A percentile compares a stretch with the other conserved stretches of the same genome.
phyloP scores from a whole-genome alignment of 1,284 basidiomycete species.

The Ceratobasidium sp. region DNA sequence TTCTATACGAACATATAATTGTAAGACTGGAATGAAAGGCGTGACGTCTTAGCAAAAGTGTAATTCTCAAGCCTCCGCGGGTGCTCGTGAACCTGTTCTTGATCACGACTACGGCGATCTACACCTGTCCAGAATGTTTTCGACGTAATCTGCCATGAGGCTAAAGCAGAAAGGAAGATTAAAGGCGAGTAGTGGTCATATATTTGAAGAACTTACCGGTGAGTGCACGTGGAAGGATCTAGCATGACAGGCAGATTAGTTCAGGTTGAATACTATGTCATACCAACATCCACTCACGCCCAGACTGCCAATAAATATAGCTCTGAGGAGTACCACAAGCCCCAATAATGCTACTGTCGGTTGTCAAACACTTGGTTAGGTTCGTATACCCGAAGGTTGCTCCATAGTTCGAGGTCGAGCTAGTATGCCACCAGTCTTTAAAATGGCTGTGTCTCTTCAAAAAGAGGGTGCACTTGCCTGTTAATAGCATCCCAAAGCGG shows the following conservation, averaged over 20 bases:
- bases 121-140: conserved; percentile 35
- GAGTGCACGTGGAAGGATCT: conserved; percentile 42
- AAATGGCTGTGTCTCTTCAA: background rate
- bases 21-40: no score
- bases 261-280: background rate
- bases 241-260: background rate
- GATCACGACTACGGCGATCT: conserved; percentile 7
- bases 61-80: no score
- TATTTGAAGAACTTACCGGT: conserved; percentile 41
- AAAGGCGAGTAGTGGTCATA: no score
- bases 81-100: no score
- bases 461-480: background rate
- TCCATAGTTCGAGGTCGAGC: conserved; percentile 19
- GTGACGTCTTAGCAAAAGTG: no score
- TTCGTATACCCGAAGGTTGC: conserved; percentile 37
- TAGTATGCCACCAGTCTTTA: background rate
- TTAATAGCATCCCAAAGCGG: conserved; percentile 39
- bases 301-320: conserved; percentile 41
- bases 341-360: conserved; percentile 40
- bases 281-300: conserved; percentile 32
- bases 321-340: conserved; percentile 37
- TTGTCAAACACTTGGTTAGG: conserved; percentile 35
- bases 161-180: background rate
- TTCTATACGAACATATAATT: no score
- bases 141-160: conserved; percentile 41